These are phyloP conservation scores for Pythium dissimile DNA, from an alignment of 352 stramenopile genomes.

Conservation along the genomic window DNA sequence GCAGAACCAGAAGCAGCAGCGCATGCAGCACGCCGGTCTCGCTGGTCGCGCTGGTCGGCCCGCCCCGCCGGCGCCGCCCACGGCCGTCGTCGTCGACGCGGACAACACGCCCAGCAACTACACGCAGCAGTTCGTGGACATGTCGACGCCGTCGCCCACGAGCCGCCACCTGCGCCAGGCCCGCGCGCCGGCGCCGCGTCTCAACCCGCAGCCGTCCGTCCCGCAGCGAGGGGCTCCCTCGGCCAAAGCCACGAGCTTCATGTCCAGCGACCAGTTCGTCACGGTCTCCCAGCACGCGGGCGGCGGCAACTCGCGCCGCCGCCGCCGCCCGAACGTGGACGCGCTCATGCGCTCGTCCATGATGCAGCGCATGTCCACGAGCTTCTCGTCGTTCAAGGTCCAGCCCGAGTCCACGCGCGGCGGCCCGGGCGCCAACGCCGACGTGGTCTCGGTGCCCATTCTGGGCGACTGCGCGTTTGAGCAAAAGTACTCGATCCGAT, in stretches of 20 bases:
- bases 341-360: constrained; percentile 66
- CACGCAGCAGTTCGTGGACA: constrained; percentile 57
- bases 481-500: constrained; percentile 60
- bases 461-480: constrained; percentile 66
- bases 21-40: constrained; percentile 33
- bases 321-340: constrained; percentile 55
- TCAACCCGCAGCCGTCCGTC: constrained; percentile 15
- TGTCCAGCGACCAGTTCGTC: constrained; percentile 58
- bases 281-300: constrained; percentile 30
- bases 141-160: constrained; percentile 55
- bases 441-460: constrained; percentile 60
- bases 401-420: constrained; percentile 29
- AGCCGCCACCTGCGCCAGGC: constrained; percentile 11
- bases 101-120: constrained; percentile 47
- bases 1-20: constrained; percentile 22
- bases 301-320: constrained; percentile 36
- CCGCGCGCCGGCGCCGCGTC: background rate
- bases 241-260: constrained; percentile 45
- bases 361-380: constrained; percentile 45
- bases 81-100: constrained; percentile 16
- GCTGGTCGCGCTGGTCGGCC: no score
- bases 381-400: constrained; percentile 46
- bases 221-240: background rate
- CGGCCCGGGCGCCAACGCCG: constrained; percentile 27
- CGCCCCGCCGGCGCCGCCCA: constrained; percentile 12